Conservation (phyloP, 352 stramenopile genomes). For the Saprolegnia parasitica region DNA sequence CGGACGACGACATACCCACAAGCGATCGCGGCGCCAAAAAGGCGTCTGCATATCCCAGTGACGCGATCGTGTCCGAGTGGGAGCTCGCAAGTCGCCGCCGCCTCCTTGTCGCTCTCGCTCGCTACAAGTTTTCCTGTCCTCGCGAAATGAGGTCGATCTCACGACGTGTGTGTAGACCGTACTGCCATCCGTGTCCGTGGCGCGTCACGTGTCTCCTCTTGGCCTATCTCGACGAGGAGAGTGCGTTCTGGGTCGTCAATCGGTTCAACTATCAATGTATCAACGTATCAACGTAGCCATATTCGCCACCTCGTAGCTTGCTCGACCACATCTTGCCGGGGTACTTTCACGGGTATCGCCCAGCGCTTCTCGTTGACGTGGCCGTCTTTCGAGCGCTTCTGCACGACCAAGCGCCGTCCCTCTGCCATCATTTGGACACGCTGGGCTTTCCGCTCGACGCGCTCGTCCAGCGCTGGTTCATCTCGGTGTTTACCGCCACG, state of each 20-base stretch:
- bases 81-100: slow-evolving; percentile 52
- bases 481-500: slow-evolving; percentile 68
- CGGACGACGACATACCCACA: neutral
- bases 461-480: slow-evolving; percentile 63
- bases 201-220: slow-evolving; percentile 58
- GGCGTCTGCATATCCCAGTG: slow-evolving; percentile 44
- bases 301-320: slow-evolving; percentile 24
- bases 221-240: slow-evolving; percentile 75
- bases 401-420: slow-evolving; percentile 47
- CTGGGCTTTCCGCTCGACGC: slow-evolving; percentile 52
- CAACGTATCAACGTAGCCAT: slow-evolving; percentile 50
- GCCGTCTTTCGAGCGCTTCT: slow-evolving; percentile 50
- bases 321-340: slow-evolving; percentile 38
- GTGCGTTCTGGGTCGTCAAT: slow-evolving; percentile 76
- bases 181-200: slow-evolving; percentile 69
- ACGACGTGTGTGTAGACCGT: slow-evolving; percentile 38
- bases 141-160: neutral
- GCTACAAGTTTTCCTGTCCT: slow-evolving; percentile 52
- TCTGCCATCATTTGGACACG: slow-evolving; percentile 46
- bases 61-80: slow-evolving; percentile 50
- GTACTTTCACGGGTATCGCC: slow-evolving; percentile 74
- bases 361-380: slow-evolving; percentile 64
- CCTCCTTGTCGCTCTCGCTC: slow-evolving; percentile 59
- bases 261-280: slow-evolving; percentile 38
- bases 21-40: neutral